Evolutionary conservation across 176 grass and related monocot species (phyloP), one percentile per base, ranked within the genome.

Genomic region (Oryza punctata): DNA sequence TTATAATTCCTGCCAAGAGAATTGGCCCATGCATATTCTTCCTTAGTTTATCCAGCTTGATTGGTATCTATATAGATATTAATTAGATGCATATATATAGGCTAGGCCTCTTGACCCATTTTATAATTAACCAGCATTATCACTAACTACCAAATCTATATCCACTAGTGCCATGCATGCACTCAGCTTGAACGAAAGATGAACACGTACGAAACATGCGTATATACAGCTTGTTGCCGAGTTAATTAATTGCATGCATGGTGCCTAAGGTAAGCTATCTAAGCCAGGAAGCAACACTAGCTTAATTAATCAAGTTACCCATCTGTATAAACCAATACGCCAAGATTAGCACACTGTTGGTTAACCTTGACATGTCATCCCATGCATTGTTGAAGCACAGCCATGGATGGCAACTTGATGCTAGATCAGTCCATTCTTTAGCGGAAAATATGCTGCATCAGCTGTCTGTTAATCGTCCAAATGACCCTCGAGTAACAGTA

Each of bases 401-500:
- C 44, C 14, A 29, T 73, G 57, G 57, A 61, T 61, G 23, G 14
- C 71, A 73, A 28, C 70, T 49, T 49, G 43, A 73, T 74, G 72
- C 72, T 73, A 10, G 8, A 21, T 30, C 3, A 5, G 26, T 30
- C 43, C 70, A 27, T 27, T 26, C 23, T 26, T 57, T 9, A n/a
- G 16, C 52, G 52, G 52, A 19, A 57, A 57, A 57, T 57, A 57
- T 57, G 19, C 52, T 57, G 52, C 52, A 57, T 44, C 24, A 18
- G 8, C 13, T 73, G 12, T 41, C n/a, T 21, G 68, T 44, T 44
- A 12, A 19, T 49, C 28, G n/a, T 23, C 9, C 57, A 24, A 49
- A 21, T 47, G 7, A 49, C 18, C 14, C 43, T 72, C 0, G 1
- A 72, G 23, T 27, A 72, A 70, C 4, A 70, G 41, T 7, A 21